Evolutionary conservation across 106 monocot genomes (phyloP), one percentile per base, ranked within the genome.

Genomic region (Amphibolis antarctica): DNA sequence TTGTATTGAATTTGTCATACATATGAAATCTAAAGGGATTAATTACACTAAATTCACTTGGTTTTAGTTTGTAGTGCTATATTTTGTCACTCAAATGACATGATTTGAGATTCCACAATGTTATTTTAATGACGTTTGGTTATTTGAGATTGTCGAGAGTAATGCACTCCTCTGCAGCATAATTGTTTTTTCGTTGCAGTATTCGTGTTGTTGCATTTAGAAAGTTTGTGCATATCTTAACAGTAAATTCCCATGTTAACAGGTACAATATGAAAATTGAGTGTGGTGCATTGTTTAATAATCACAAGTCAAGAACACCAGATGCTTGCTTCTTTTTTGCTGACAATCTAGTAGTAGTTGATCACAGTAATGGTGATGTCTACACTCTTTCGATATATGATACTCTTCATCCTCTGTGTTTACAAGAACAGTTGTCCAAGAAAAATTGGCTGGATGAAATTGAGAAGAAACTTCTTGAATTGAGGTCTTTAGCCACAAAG

Each of bases 251-350:
- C 7, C 7, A 53, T 66, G 24, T 1, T 29, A 7, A 30, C 85
- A 98, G 98, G 65, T 98, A 98, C 57, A 62, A 76, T 60, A 80
- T 98, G 44, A 98, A 98, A 83, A 70, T 91, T 64, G 91, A 98
- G 85, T 91, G 98, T 56, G 90, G 91, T 52, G 85, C 90, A 67
- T 72, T 80, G 70, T 83, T 69, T 58, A 98, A 98, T 66, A 30
- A 29, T 10, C 77, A 85, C 71, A 79, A 70, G 58, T 98, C 98
- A 23, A 72, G 12, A 5, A 60, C 82, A 66, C 87, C 98, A 48
- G 98, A 98, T 82, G 86, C 98, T 45, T 98, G 96, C 74, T 82
- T 98, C 71, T 91, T 98, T 78, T 98, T 91, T 75, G 77, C 82
- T 28, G 90, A 91, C 74, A 82, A 91, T 58, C 63, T 91, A 71